Evolutionary conservation across 148 eudicot species (phyloP).

Genomic region (Diospyros lotus): DNA sequence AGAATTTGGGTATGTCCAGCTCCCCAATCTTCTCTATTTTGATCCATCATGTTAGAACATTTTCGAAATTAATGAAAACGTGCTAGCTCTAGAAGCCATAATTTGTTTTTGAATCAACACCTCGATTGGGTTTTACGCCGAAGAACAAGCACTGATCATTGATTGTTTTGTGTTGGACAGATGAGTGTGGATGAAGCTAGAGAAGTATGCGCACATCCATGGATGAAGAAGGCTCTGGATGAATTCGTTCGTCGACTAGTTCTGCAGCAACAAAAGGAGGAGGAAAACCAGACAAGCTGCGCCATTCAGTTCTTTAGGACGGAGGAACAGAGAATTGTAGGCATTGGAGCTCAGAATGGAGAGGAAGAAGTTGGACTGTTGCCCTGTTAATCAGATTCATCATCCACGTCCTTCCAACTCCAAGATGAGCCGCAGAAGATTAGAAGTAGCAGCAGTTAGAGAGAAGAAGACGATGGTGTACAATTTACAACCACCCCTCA

Average conservation of each 20-base stretch:
- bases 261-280: constrained; percentile 5
- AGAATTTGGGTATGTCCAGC: constrained; percentile 28
- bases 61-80: too few species aligned
- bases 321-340: constrained; percentile 7
- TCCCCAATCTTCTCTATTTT: background rate
- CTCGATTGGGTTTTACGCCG: background rate
- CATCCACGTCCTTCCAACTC: background rate
- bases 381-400: background rate
- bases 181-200: constrained; percentile 36
- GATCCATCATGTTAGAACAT: too few species aligned
- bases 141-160: background rate
- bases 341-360: constrained; percentile 11
- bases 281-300: constrained; percentile 1
- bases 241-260: constrained; percentile 10
- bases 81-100: too few species aligned
- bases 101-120: background rate
- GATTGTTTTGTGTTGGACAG: constrained; percentile 15
- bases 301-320: background rate
- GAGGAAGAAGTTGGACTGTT: constrained; percentile 5
- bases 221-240: constrained; percentile 62
- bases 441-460: background rate
- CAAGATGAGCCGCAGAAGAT: background rate
- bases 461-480: background rate
- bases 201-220: constrained; percentile 26
- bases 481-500: background rate